phyloP scores from a whole-genome alignment of 2,329 filamentous ascomycete species.

The Botrytis deweyae region DNA sequence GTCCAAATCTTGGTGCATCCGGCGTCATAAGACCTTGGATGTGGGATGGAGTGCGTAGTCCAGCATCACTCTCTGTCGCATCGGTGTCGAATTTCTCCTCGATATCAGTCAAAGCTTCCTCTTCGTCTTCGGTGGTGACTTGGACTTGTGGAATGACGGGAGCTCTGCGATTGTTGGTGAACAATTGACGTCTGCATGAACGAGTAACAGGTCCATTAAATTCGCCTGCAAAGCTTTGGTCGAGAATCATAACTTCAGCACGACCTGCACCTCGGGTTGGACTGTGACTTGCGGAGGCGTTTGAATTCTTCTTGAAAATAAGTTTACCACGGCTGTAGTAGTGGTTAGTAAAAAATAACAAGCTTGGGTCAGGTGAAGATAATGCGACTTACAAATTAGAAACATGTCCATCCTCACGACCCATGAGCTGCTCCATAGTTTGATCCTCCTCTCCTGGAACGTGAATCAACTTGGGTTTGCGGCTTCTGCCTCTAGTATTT shows the following conservation, averaged over 20 bases:
- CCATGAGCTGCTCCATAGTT: constrained; percentile 52
- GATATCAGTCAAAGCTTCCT: constrained; percentile 53
- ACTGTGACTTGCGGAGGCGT: constrained; percentile 25
- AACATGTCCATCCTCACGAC: constrained; percentile 71
- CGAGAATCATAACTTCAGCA: constrained; percentile 40
- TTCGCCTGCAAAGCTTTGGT: constrained; percentile 39
- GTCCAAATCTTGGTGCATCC: constrained; percentile 54
- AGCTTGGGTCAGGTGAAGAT: not conserved
- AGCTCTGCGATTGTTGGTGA: constrained; percentile 39
- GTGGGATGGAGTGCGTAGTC: constrained; percentile 11
- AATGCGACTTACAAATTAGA: constrained; percentile 70
- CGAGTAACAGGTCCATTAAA: constrained; percentile 56
- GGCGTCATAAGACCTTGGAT: constrained; percentile 49
- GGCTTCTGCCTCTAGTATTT: constrained; percentile 46
- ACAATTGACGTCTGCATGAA: constrained; percentile 41
- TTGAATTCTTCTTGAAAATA: constrained; percentile 61
- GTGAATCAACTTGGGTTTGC: constrained; percentile 53
- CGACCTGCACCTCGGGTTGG: constrained; percentile 21
- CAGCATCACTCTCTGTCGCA: constrained; percentile 12
- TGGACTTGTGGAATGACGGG: constrained; percentile 54
- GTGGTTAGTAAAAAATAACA: constrained; percentile 34
- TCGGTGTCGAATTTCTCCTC: constrained; percentile 38
- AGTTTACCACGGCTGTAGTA: constrained; percentile 70
- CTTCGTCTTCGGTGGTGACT: constrained; percentile 59
- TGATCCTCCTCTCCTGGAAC: constrained; percentile 54